Conservation (phyloP, 148 eudicot genomes). For the Fagopyrum esculentum region DNA sequence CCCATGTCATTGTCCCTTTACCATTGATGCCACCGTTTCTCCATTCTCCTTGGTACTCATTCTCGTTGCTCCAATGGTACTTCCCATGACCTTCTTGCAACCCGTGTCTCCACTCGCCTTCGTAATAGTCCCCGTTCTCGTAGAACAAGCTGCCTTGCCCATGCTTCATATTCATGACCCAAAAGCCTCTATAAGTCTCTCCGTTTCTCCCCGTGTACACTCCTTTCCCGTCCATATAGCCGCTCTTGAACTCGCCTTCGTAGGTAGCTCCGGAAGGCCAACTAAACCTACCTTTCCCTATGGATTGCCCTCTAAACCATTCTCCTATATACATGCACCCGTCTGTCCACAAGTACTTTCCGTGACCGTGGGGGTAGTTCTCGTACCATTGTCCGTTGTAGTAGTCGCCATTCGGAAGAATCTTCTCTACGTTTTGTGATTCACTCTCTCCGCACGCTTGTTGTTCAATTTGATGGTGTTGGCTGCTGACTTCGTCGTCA, state of each 20-base stretch:
- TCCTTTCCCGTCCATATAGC: constrained; percentile 92
- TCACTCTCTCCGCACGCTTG: constrained; percentile 17
- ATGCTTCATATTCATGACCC: constrained; percentile 89
- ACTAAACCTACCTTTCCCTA: constrained; percentile 75
- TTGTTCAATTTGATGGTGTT: neutral
- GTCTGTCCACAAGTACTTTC: constrained; percentile 82
- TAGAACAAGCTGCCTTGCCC: constrained; percentile 59
- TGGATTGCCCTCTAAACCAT: constrained; percentile 77
- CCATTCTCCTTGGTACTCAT: constrained; percentile 64
- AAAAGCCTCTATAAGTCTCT: constrained; percentile 54
- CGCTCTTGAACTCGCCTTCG: constrained; percentile 88
- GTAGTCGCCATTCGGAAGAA: constrained; percentile 78
- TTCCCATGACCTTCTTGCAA: constrained; percentile 74
- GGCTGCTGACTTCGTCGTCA: constrained; percentile 15
- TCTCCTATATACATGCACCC: constrained; percentile 88
- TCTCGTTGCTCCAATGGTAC: constrained; percentile 72
- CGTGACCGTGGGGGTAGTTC: constrained; percentile 71
- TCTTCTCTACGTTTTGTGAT: constrained; percentile 45
- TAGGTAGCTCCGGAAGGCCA: constrained; percentile 92
- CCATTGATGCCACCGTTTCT: constrained; percentile 58
- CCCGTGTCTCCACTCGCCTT: constrained; percentile 86
- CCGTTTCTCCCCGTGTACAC: constrained; percentile 47
- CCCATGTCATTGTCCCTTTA: constrained; percentile 56
- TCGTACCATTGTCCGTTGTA: constrained; percentile 80
- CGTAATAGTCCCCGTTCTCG: constrained; percentile 58